Conservation (phyloP, 2,329 filamentous ascomycete genomes). For the Cercospora berteroae region DNA sequence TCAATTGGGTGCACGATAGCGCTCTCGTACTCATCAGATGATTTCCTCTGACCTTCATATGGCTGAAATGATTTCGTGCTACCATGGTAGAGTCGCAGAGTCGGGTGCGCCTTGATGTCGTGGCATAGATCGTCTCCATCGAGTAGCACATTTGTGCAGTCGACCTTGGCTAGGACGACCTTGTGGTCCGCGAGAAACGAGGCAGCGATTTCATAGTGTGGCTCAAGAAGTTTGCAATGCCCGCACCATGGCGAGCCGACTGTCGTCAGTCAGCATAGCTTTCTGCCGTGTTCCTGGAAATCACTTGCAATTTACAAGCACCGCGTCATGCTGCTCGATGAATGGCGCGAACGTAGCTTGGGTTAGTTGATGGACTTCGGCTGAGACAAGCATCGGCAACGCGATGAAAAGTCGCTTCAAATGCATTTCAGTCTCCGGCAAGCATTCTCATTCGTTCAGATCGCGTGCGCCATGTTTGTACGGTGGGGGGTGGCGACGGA, state of each 20-base stretch:
- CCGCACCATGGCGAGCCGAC: conserved; percentile 67
- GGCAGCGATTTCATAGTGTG: conserved; percentile 84
- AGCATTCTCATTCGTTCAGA: neutral
- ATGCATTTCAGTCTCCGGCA: neutral
- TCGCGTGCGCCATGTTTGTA: neutral
- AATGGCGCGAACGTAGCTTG: neutral
- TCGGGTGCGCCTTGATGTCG: conserved; percentile 1
- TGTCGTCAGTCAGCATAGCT: neutral
- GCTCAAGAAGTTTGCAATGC: conserved; percentile 96
- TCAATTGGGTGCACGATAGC: neutral
- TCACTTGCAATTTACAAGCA: conserved; percentile 1
- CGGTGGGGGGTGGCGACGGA: neutral
- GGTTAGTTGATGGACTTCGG: neutral
- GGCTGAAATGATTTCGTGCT: neutral
- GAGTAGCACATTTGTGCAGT: conserved; percentile 74
- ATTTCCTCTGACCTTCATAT: conserved; percentile 4
- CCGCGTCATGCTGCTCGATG: conserved; percentile 1
- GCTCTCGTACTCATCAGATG: conserved; percentile 7
- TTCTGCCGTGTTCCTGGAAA: neutral
- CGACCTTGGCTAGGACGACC: conserved; percentile 69
- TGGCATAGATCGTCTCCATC: conserved; percentile 61
- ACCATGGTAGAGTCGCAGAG: conserved; percentile 3
- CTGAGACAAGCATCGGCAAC: neutral
- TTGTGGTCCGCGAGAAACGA: conserved; percentile 79
- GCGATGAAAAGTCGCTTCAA: neutral